Base-by-base conservation (phyloP, 2,329 filamentous ascomycete species). In the Phialemonium atrogriseum region DNA sequence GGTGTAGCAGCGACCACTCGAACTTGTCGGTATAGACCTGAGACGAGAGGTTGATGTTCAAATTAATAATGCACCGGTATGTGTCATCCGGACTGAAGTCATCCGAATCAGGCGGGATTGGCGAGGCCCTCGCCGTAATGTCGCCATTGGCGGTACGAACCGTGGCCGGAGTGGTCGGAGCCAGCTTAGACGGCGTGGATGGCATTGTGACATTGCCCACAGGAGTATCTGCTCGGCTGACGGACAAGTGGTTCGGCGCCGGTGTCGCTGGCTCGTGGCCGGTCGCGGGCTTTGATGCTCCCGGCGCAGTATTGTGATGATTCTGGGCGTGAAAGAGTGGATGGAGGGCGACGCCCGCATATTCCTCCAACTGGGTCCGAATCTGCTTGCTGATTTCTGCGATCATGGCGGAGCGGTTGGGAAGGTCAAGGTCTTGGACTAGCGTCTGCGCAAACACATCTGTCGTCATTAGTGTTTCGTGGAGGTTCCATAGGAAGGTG, bases 401-500 rank as follows among this genome's bases (percentile, higher is more conserved):
- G 9, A 86, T 79, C 45, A 87, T 73, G 10, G 66, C 58, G 11
- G 70, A 68, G 31, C 80, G 73, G 38, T 84, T 80, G 4, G 89
- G 89, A 24, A 98, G 73, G 53, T 98, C 91, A 24, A 98, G 70
- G 52, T 98, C 91, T 42, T 94, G 85, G 2, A 94, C 88, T 43
- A 96, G 77, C 2, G 73, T 78, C 46, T 83, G 75, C n/a, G 91
- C 91, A 53, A 96, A 98, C 50, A 94, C 84, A 51, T 98, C 91
- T 1, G 91, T 94, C 0, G 91, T 98, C 31, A 88, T 84, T 36
- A 95, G 66, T 0, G 85, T 84, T 62, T 98, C 91, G 58, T 96
- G 89, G 10, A 98, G 69, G 49, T 98, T 98, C 91, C 91, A 98
- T 32, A 95, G 62, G 48, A 98, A 96, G n/a, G 84, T 82, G 48